Evolutionary conservation across 495 filamentous ascomycete genomes (phyloP).

Genomic region (Rhypophila decipiens): DNA sequence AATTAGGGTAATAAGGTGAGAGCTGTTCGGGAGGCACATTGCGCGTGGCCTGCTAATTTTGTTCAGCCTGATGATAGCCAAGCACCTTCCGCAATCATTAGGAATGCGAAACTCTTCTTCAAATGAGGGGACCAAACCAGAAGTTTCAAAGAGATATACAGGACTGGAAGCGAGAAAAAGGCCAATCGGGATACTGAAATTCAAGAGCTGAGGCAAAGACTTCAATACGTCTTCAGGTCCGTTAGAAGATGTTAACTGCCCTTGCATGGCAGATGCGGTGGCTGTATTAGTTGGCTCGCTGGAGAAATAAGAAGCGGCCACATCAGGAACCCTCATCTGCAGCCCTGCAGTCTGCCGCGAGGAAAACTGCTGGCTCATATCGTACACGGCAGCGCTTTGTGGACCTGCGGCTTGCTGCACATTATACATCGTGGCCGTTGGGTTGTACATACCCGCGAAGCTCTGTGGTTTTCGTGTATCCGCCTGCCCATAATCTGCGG

Average conservation of each 20-base stretch:
- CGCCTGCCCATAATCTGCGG: constrained; percentile 40
- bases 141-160: too few relatives aligned
- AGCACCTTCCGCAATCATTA: too few relatives aligned
- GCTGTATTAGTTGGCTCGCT: constrained; percentile 61
- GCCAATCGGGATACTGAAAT: too few relatives aligned
- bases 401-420: constrained; percentile 61
- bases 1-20: too few relatives aligned
- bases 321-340: constrained; percentile 65
- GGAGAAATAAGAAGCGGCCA: constrained; percentile 70
- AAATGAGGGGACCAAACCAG: too few relatives aligned
- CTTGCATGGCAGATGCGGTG: constrained; percentile 41
- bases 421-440: constrained; percentile 69
- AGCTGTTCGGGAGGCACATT: too few relatives aligned
- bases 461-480: constrained; percentile 45
- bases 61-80: too few relatives aligned
- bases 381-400: constrained; percentile 58
- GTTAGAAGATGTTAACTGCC: constrained; percentile 32
- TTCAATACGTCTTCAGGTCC: constrained; percentile 31
- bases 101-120: too few relatives aligned
- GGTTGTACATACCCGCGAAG: constrained; percentile 43
- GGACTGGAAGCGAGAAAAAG: too few relatives aligned
- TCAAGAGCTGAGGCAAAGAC: too few relatives aligned
- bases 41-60: too few relatives aligned
- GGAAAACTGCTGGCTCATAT: constrained; percentile 70
- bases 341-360: constrained; percentile 75